Evolutionary conservation across 164 flowering plant species (phyloP), one percentile per base, ranked within the genome.

Genomic region (Litsea cubeba): DNA sequence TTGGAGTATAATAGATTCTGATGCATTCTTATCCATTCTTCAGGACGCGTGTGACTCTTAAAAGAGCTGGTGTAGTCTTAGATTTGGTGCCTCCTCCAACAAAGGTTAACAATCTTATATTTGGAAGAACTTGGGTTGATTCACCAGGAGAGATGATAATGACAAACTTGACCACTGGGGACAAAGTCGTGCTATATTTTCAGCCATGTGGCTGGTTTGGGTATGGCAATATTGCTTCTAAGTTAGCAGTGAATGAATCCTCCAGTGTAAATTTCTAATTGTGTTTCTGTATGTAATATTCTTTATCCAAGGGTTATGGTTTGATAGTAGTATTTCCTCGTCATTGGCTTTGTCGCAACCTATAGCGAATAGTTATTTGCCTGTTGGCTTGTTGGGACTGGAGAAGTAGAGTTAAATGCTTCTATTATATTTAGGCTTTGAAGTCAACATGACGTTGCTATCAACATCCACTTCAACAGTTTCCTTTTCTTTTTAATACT

Each of bases 41-140:
- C 88, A 91, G 94, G 78, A 88, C 95, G 15, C 87, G 86, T 4
- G 95, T 90, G 72, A 84, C 85, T 18, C 90, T 90, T 40, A 85
- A 83, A 74, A 83, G 75, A 17, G 78, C 74, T 71, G 84, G 84
- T 60, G 83, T 81, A 17, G 77, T 85, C 54, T 74, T 85, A 49
- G 85, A 85, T 66, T 68, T 85, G 74, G 94, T 92, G 49, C 97
- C 97, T 11, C 97, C 97, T 77, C 90, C 88, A 68, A 88, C 97
- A 54, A 90, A 90, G 76, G 92, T 90, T 50, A 85, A 87, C 84
- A 92, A 92, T 77, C 85, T 92, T 63, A 92, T 92, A 51, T 92
- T 92, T 81, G 97, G 97, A 74, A 82, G 97, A 69, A 92, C 97
- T 12, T 92, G 97, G 97, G 84, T 87, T 77, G 95, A 92, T 79